Base-by-base conservation (phyloP, 345 rosid genomes). In the Draba incana region DNA sequence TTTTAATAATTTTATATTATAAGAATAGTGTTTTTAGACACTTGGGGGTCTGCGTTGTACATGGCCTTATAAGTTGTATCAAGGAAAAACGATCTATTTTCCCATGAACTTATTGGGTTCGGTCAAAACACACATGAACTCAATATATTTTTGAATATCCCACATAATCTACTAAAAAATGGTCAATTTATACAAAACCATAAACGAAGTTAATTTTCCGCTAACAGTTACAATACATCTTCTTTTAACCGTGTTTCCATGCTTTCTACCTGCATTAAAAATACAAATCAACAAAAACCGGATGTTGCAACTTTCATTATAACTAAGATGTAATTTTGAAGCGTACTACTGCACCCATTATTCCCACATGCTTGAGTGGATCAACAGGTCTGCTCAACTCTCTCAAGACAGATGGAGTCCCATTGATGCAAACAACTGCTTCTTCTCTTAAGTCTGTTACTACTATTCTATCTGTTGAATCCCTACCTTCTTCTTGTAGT, bases 371-470 rank as follows among this genome's bases (percentile, higher is more conserved):
- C 86, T 90, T 93, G 44, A 93, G 92, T 2, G 96, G 82, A 59
- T 93, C 91, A 33, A 88, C 95, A 61, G 95, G 99, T 79, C 90
- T 93, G 73, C 85, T 88, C 41, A 90, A 82, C 75, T 90, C 95
- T 81, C 97, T 81, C 63, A 87, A 86, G 68, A 89, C 97, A 83
- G 88, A 94, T 35, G 97, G 97, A 15, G 86, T 85, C 63, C 91
- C 96, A 78, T 85, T 85, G 58, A 94, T 91, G 84, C 89, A 94
- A 73, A 91, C 96, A 77, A 87, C 92, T 35, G 92, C 91, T 71
- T 94, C 99, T 86, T 94, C 97, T 84, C 97, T 86, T 38, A 90
- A 77, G 78, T 94, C 96, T 44, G 89, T 94, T 68, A 94, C 77
- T 61, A 94, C 79, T 59, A 86, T 81, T 61, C 84, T 96, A 77